A percentile compares a stretch with the other conserved stretches of the same genome.
phyloP scores from a whole-genome alignment of 2,329 filamentous ascomycete species.

The Shiraia bambusicola region DNA sequence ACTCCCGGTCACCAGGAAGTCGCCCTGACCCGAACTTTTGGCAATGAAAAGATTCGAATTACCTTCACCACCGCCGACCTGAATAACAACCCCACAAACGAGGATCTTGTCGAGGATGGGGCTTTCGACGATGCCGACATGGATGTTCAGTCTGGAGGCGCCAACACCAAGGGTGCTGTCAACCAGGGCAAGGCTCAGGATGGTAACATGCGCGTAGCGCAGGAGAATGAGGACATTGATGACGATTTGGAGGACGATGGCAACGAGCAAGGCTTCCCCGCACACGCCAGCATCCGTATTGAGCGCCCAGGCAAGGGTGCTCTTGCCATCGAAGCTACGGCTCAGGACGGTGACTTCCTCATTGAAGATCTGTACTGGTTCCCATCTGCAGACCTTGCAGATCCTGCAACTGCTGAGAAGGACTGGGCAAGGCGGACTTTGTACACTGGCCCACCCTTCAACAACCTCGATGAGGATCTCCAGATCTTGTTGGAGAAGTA shows the following conservation, averaged over 20 bases:
- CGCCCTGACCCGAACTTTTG: conserved; percentile 76
- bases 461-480: conserved; percentile 92
- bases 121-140: conserved; percentile 42
- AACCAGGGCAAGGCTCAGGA: conserved; percentile 55
- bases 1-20: conserved; percentile 84
- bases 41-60: conserved; percentile 86
- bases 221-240: conserved; percentile 59
- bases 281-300: conserved; percentile 80
- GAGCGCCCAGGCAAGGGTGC: conserved; percentile 86
- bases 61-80: conserved; percentile 85
- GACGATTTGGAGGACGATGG: conserved; percentile 60
- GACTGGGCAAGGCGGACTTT: conserved; percentile 74
- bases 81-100: conserved; percentile 49
- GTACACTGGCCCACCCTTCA: conserved; percentile 90
- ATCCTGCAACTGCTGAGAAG: conserved; percentile 72
- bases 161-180: conserved; percentile 58
- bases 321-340: conserved; percentile 81
- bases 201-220: conserved; percentile 56
- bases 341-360: conserved; percentile 81
- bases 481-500: conserved; percentile 91
- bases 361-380: conserved; percentile 93
- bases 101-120: conserved; percentile 58
- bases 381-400: conserved; percentile 73
- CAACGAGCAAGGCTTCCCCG: conserved; percentile 65
- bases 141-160: conserved; percentile 56